Conservation (phyloP, 139 green algal species). For the Micractinium sp. region DNA sequence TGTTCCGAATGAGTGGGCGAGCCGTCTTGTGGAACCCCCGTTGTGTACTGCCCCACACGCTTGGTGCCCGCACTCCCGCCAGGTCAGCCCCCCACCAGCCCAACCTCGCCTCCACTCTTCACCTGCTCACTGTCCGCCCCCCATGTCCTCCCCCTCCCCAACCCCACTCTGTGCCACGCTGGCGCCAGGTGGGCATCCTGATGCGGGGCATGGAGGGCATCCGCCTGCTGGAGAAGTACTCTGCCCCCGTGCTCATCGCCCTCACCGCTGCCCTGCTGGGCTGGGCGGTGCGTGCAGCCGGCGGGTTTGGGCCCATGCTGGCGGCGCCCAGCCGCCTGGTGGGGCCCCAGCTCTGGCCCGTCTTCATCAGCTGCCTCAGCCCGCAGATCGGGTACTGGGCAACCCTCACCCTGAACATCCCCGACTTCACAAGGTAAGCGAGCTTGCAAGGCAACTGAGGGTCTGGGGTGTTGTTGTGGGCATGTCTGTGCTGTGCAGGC, state of each 20-base stretch:
- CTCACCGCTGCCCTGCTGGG: slow-evolving; percentile 69
- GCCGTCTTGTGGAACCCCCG: background rate
- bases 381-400: slow-evolving; percentile 72
- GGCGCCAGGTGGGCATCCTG: background rate
- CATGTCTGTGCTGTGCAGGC: background rate
- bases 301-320: slow-evolving; percentile 80
- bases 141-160: too few species aligned
- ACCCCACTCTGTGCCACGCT: background rate
- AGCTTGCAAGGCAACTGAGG: too few species aligned
- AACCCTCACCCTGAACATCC: slow-evolving; percentile 86
- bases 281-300: slow-evolving; percentile 70
- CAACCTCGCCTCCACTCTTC: too few species aligned
- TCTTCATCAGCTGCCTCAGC: slow-evolving; percentile 75
- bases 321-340: slow-evolving; percentile 72
- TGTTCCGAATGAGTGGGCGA: background rate
- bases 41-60: too few species aligned
- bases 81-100: too few species aligned
- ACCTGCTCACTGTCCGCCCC: too few species aligned
- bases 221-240: slow-evolving; percentile 71
- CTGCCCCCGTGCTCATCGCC: slow-evolving; percentile 77
- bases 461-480: background rate
- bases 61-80: too few species aligned
- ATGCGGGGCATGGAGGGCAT: slow-evolving; percentile 82
- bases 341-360: slow-evolving; percentile 72
- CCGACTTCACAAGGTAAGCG: slow-evolving; percentile 73